Evolutionary conservation across 2,329 filamentous ascomycete genomes (phyloP), one percentile per base, ranked within the genome.

Genomic region (Geosmithia flava): DNA sequence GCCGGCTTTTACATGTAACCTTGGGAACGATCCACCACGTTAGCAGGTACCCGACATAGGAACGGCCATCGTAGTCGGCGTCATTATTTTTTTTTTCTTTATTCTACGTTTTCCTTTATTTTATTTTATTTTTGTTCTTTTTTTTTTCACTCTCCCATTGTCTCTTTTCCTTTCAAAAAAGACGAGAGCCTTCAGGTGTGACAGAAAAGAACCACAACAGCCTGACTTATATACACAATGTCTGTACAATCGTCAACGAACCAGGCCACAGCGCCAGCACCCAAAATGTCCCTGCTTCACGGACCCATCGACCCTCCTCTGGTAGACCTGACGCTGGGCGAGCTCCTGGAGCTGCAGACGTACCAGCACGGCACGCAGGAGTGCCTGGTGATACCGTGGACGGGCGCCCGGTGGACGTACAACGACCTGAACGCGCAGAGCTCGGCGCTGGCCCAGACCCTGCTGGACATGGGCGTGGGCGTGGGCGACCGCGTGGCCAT

Each of bases 311-410:
- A 86, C 53, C 81, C 84, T 50, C 80, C 81, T 1, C 72, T 90
- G 39, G 71, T 86, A 45, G 78, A 87, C 51, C 66, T 88, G 46
- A 88, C 83, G 0, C 72, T 90, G 7, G 81, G 82, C 6, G 81
- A 87, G 59, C 72, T 90, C 1, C 71, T 90, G 40, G 80, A 84
- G 51, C 71, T 86, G 15, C 85, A 90, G 64, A 81, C 76, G 43
- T 71, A 78, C 46, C 72, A 79, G 45, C 80, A 85, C 61, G 76
- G 79, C 20, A 70, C 75, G 46, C 72, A 76, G 48, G 84, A 89
- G 59, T 85, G 79, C 51, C 64, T 90, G 42, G 74, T 89, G 20
- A 83, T 85, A 46, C 82, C 85, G 1, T 89, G 84, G 84, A 88
- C 84, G 0, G 80, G 80, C 1, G 76, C 82, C 3, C 71, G 85